Evolutionary conservation across 345 rosid species (phyloP).

Genomic region (Brassica nigra): DNA sequence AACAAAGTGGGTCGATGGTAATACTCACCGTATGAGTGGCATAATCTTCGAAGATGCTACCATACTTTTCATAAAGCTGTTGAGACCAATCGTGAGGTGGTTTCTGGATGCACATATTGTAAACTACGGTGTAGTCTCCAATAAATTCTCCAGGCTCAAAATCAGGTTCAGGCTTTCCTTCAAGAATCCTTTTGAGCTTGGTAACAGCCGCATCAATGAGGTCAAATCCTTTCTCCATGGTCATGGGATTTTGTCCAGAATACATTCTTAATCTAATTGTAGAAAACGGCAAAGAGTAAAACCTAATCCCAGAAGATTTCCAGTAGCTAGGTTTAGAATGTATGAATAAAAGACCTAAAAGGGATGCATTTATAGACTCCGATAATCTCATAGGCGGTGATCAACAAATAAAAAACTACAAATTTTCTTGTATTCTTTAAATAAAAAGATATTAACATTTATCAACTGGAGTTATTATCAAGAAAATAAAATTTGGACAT

Average conservation of each 20-base stretch:
- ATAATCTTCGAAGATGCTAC: too few relatives aligned
- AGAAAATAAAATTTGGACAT: not conserved
- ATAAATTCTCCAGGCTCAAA: slow-evolving; percentile 54
- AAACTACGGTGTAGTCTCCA: slow-evolving; percentile 60
- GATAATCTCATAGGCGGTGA: too few relatives aligned
- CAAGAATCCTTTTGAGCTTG: slow-evolving; percentile 66
- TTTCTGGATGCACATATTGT: slow-evolving; percentile 71
- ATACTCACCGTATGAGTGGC: too few relatives aligned
- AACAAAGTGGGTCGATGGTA: too few relatives aligned
- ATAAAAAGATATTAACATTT: too few relatives aligned
- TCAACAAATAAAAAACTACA: too few relatives aligned
- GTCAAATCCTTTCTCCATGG: slow-evolving; percentile 64
- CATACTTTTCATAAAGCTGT: slow-evolving; percentile 17
- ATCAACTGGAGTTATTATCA: not conserved
- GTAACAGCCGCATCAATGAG: slow-evolving; percentile 53
- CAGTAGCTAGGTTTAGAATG: too few relatives aligned
- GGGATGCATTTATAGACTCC: too few relatives aligned
- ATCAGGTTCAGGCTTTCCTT: slow-evolving; percentile 48
- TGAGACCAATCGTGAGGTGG: slow-evolving; percentile 63
- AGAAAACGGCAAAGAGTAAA: too few relatives aligned
- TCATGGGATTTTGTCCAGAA: slow-evolving; percentile 9
- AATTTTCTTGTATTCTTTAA: too few relatives aligned
- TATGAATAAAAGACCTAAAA: too few relatives aligned
- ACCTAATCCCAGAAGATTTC: not conserved
- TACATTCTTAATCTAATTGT: not conserved